Conservation (phyloP, 2,329 filamentous ascomycete species). For the Microcera coccophila region DNA sequence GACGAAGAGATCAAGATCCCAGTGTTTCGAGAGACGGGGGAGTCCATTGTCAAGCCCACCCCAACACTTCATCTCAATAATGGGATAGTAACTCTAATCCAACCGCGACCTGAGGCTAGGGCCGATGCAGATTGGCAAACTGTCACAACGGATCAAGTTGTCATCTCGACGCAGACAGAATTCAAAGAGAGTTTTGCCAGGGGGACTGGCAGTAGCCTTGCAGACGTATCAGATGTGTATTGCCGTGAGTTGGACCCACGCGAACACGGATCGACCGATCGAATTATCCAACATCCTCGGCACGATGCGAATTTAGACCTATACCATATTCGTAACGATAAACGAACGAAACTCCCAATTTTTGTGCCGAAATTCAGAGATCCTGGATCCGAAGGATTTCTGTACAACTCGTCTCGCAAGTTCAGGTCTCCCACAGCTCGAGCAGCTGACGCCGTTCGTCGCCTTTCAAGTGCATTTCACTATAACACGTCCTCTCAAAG, state of each 20-base stretch:
- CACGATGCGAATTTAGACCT: constrained; percentile 4
- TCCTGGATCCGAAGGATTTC: constrained; percentile 6
- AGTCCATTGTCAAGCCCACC: constrained; percentile 1
- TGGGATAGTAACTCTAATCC: constrained; percentile 18
- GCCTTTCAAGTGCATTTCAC: constrained; percentile 27
- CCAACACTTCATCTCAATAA: constrained; percentile 10
- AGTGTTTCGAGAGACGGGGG: constrained; percentile 20
- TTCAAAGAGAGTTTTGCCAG: constrained; percentile 24
- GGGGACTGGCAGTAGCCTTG: constrained; percentile 42
- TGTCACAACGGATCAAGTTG: constrained; percentile 29
- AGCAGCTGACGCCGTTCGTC: constrained; percentile 22
- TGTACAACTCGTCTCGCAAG: constrained; percentile 22
- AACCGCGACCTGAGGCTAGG: constrained; percentile 13
- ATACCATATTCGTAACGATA: constrained; percentile 23
- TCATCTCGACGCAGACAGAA: constrained; percentile 18
- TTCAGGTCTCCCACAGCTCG: constrained; percentile 17
- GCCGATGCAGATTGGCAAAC: constrained; percentile 36
- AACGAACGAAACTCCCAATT: constrained; percentile 14
- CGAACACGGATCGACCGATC: constrained; percentile 23
- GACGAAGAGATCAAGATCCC: constrained; percentile 38
- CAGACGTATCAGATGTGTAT: constrained; percentile 40
- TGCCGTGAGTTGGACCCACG: constrained; percentile 15
- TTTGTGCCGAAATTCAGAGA: constrained; percentile 21
- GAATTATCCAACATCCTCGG: constrained; percentile 27
- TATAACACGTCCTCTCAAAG: constrained; percentile 10